Evolutionary conservation across 2,329 filamentous ascomycete species (phyloP).

Genomic region (Coniochaeta sp.): DNA sequence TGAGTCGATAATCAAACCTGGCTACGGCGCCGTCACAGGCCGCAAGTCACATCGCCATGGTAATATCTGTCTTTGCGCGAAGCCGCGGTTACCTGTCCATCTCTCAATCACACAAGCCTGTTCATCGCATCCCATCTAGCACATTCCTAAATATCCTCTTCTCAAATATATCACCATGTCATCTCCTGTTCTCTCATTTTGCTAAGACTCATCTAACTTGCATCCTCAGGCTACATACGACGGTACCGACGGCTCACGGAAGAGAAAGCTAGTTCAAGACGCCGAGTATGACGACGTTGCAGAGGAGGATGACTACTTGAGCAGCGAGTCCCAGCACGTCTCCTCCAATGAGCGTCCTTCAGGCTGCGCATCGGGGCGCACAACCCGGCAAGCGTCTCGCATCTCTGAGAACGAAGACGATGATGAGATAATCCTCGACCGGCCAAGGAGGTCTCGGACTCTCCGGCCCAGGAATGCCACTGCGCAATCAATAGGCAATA

Average conservation of each 20-base stretch:
- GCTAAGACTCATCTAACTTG: neutral
- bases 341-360: no score
- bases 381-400: constrained; percentile 1
- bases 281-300: neutral
- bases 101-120: no score
- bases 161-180: neutral
- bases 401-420: neutral
- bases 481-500: constrained; percentile 2
- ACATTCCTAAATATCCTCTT: neutral
- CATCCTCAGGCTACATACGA: neutral
- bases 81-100: no score
- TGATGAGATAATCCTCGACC: neutral
- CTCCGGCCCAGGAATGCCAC: neutral
- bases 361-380: neutral
- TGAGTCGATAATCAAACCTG: neutral
- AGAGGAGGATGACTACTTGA: neutral
- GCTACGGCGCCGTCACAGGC: neutral
- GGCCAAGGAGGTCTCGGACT: neutral
- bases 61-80: no score
- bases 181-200: no score
- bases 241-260: neutral
- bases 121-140: no score
- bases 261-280: neutral
- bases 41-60: neutral
- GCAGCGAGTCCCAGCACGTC: neutral